Evolutionary conservation across 2,329 filamentous ascomycete species (phyloP).

Genomic region (Gaeumannomyces tritici): DNA sequence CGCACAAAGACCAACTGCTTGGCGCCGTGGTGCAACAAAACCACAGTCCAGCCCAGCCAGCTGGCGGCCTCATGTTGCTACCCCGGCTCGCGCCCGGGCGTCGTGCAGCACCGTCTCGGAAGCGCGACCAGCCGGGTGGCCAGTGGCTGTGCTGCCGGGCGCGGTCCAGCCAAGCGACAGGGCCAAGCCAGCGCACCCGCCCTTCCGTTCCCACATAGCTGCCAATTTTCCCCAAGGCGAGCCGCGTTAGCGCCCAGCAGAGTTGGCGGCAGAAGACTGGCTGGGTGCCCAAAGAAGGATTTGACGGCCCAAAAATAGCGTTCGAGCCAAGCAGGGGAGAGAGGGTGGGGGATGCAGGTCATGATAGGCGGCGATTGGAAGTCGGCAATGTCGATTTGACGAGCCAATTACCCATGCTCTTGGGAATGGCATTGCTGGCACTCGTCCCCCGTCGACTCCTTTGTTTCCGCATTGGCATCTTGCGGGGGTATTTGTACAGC

Average conservation of each 20-base stretch:
- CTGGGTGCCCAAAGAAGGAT: not conserved
- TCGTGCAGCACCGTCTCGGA: not conserved
- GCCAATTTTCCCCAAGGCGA: too few species aligned
- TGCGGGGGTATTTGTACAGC: not conserved
- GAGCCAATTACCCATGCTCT: not conserved
- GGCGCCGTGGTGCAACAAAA: too few species aligned
- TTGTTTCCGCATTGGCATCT: not conserved
- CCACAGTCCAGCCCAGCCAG: too few species aligned
- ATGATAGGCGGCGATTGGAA: too few species aligned
- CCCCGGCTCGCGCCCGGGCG: too few species aligned
- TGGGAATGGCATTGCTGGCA: not conserved
- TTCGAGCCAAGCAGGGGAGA: too few species aligned
- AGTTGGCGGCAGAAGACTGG: not conserved
- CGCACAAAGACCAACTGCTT: too few species aligned
- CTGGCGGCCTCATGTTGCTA: not conserved
- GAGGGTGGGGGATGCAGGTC: too few species aligned
- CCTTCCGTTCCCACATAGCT: not conserved
- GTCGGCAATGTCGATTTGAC: too few species aligned
- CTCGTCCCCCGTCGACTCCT: not conserved
- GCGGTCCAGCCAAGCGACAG: not conserved
- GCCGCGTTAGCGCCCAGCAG: not conserved
- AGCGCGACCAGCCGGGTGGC: not conserved
- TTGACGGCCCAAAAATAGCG: not conserved
- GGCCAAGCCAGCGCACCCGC: not conserved
- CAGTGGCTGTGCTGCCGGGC: not conserved